Conservation (phyloP, 1,139 yeast species). For the Candida sanyaensis region DNA sequence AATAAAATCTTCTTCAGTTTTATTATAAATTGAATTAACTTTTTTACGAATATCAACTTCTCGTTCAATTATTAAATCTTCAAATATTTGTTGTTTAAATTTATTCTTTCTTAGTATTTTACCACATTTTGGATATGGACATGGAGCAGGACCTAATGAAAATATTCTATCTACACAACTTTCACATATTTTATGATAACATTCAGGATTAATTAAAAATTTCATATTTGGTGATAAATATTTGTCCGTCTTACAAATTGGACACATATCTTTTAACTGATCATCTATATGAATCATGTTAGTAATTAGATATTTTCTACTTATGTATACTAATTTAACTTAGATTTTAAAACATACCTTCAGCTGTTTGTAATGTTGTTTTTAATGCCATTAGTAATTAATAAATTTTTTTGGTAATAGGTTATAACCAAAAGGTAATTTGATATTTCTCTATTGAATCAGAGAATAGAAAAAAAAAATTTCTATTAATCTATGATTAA, state of each 20-base stretch:
- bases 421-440: not conserved
- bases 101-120: conserved; percentile 83
- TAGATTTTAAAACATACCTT: conserved; percentile 9
- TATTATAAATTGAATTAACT: conserved; percentile 76
- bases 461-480: not conserved
- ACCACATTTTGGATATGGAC: conserved; percentile 93
- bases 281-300: conserved; percentile 25
- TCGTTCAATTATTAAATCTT: conserved; percentile 83
- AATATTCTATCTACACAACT: conserved; percentile 95
- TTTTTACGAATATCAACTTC: conserved; percentile 90
- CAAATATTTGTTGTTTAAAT: conserved; percentile 90
- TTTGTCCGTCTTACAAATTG: conserved; percentile 94
- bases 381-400: conserved; percentile 1
- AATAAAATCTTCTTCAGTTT: conserved; percentile 72
- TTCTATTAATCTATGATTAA: no score
- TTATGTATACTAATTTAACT: not conserved
- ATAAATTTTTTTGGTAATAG: not conserved
- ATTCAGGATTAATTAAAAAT: conserved; percentile 92
- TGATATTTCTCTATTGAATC: not conserved
- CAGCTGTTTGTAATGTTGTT: conserved; percentile 7
- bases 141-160: conserved; percentile 93
- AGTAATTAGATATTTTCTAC: not conserved
- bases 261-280: conserved; percentile 79
- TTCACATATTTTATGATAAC: conserved; percentile 97
- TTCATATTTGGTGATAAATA: conserved; percentile 92